Evolutionary conservation across 139 green algal species (phyloP).

Genomic region (Coelastrella sp.): DNA sequence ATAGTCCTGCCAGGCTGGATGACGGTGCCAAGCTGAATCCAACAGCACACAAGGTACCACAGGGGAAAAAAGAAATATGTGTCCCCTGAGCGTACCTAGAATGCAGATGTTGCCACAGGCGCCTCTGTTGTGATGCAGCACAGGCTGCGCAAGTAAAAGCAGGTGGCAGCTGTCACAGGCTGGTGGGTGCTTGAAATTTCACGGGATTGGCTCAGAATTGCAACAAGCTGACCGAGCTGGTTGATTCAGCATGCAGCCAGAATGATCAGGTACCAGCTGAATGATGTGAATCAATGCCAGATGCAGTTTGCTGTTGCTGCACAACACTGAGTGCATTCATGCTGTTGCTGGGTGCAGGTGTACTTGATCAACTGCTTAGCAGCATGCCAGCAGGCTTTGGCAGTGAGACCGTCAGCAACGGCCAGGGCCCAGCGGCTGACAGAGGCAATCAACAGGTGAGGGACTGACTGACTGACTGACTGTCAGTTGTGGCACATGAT

Average conservation of each 20-base stretch:
- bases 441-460: conserved; percentile 20
- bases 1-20: conserved; percentile 43
- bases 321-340: not conserved
- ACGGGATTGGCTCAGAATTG: no score
- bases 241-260: no score
- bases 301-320: not conserved
- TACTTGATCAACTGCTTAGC: conserved; percentile 87
- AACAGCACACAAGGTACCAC: conserved; percentile 11
- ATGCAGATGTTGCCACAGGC: not conserved
- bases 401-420: not conserved
- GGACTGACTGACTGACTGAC: not conserved
- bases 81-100: not conserved
- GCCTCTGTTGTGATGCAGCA: not conserved
- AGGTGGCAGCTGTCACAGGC: not conserved
- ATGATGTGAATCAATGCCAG: no score
- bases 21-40: conserved; percentile 61
- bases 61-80: no score
- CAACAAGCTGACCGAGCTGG: no score
- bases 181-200: not conserved
- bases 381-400: conserved; percentile 44
- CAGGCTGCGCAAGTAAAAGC: not conserved
- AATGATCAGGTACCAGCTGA: no score
- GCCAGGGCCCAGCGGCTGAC: not conserved
- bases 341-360: conserved; percentile 43
- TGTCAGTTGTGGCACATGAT: not conserved